Evolutionary conservation across 805 yeast species (phyloP).

Genomic region (Myxozyma kluyveri): DNA sequence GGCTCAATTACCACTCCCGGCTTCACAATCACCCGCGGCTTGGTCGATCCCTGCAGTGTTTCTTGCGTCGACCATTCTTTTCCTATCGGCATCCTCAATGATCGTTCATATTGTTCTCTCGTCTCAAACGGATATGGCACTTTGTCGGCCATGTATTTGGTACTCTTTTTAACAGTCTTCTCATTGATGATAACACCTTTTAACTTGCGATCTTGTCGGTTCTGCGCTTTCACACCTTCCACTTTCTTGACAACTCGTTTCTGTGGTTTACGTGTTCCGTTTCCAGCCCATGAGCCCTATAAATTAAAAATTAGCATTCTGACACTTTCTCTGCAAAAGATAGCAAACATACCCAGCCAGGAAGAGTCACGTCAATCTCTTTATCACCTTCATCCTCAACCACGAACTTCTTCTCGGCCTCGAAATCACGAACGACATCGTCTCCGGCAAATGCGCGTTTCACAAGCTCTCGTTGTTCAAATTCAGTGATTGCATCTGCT

Average conservation of each 20-base stretch:
- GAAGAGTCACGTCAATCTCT: constrained; percentile 78
- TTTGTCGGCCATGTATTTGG: constrained; percentile 80
- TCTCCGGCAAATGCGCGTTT: constrained; percentile 97
- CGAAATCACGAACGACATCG: constrained; percentile 81
- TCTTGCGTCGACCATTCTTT: constrained; percentile 92
- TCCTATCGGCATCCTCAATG: constrained; percentile 92
- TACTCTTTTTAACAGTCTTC: constrained; percentile 73
- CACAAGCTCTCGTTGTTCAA: constrained; percentile 77
- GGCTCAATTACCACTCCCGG: constrained; percentile 92
- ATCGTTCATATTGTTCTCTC: constrained; percentile 90
- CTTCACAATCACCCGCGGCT: constrained; percentile 83
- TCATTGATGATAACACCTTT: constrained; percentile 88
- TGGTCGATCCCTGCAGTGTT: constrained; percentile 81
- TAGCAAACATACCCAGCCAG: constrained; percentile 68
- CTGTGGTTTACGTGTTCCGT: constrained; percentile 44
- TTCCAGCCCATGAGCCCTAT: constrained; percentile 88
- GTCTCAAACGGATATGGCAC: constrained; percentile 95
- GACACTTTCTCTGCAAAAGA: neutral
- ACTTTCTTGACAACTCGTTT: constrained; percentile 66
- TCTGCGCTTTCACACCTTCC: constrained; percentile 71
- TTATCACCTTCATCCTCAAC: constrained; percentile 80
- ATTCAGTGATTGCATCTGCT: constrained; percentile 33
- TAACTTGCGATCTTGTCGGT: constrained; percentile 73
- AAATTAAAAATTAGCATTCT: neutral
- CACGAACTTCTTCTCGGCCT: constrained; percentile 66